Conservation (phyloP, 208 protist species). For the Crithidia thermophila region DNA sequence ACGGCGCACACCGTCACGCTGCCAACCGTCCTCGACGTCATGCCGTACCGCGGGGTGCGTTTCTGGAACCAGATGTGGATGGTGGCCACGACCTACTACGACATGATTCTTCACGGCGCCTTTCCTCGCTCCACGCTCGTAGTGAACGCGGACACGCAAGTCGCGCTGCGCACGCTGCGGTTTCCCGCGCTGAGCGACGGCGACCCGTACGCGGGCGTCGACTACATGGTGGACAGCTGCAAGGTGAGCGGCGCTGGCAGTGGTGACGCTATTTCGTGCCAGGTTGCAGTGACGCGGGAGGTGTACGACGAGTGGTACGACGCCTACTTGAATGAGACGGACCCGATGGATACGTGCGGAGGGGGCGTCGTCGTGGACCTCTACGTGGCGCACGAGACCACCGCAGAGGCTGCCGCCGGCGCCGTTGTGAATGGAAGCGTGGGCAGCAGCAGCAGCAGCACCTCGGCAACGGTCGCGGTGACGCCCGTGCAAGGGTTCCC, state of each 20-base stretch:
- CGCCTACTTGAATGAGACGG: not conserved
- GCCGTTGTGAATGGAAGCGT: constrained; percentile 5
- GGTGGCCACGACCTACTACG: constrained; percentile 15
- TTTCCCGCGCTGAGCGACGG: constrained; percentile 9
- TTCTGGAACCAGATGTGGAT: constrained; percentile 34
- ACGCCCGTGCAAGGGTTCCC: constrained; percentile 8
- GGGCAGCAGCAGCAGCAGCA: not conserved
- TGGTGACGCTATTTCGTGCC: constrained; percentile 19
- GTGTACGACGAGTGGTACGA: constrained; percentile 7
- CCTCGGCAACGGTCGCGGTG: not conserved
- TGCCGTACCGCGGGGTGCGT: constrained; percentile 27
- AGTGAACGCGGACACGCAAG: not conserved
- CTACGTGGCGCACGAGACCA: not conserved
- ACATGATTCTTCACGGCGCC: constrained; percentile 30
- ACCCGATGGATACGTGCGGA: constrained; percentile 35
- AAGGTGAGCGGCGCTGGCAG: not conserved
- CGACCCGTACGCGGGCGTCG: constrained; percentile 13
- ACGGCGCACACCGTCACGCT: constrained; percentile 27
- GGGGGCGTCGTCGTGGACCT: constrained; percentile 36
- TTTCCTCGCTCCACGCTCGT: constrained; percentile 28
- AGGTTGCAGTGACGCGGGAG: constrained; percentile 11
- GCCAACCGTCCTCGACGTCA: constrained; percentile 15
- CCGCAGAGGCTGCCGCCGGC: not conserved
- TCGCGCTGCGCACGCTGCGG: constrained; percentile 15
- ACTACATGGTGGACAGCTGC: constrained; percentile 5